Base-by-base conservation (phyloP, 2,329 filamentous ascomycete species). In the Sclerotinia glacialis region DNA sequence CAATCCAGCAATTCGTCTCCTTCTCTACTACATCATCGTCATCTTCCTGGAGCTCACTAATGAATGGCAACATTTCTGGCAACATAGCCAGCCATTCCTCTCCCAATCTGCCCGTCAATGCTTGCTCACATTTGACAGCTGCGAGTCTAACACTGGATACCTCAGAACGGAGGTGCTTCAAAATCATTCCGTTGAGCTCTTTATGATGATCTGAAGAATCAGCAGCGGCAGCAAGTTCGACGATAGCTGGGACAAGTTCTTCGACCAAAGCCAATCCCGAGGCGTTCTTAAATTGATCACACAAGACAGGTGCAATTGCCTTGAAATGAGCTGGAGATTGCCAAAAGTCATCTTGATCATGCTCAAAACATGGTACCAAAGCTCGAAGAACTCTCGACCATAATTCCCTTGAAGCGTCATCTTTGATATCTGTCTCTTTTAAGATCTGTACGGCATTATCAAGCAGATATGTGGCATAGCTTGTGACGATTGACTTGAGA, bases 301-400 rank as follows among this genome's bases (percentile, higher is more conserved):
- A 83, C 40, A 98, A 82, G 3, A 89, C 86, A 0, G 83, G 81
- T 18, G 87, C 86, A 49, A 97, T 87, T 37, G 85, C 85, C 67
- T 83, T 83, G 75, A 97, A 97, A 79, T 97, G 93, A 0, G 90
- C 85, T 0, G 95, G 94, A 0, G 91, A 87, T 82, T 97, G 93
- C 93, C 93, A 98, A 81, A 97, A 98, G 78, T 93, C 90, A 76
- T 96, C 93, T 78, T 96, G 91, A 76, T 98, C 95, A 76, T 97
- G 87, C 78, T 90, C 85, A 75, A 98, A 97, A 72, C 87, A 89
- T 72, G 87, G 89, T 37, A 84, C 81, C 55, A 98, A 82, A 26
- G 92, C 90, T 64, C 82, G 81, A 61, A 98, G 83, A 2, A 92
- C 86, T 23, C 86, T 85, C 50, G 82, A 80, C 84, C 91, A 91